phyloP scores from a whole-genome alignment of 495 filamentous ascomycete species.

The Evernia prunastri region DNA sequence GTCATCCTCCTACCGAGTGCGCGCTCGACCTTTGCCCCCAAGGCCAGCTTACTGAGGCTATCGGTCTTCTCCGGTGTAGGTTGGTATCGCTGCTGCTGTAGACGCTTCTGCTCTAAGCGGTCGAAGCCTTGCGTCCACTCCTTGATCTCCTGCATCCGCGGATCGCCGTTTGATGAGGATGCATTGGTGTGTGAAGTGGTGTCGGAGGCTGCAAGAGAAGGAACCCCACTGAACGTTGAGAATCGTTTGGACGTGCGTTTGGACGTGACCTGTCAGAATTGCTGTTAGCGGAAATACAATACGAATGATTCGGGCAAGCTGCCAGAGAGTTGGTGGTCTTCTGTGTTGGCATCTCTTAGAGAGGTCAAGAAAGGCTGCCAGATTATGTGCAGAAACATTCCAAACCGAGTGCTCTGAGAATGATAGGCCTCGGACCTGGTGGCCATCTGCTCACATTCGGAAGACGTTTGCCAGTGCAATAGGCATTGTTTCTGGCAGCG shows the following conservation, averaged over 20 bases:
- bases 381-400: too few species aligned
- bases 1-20: slow-evolving; percentile 86
- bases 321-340: background rate
- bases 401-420: too few species aligned
- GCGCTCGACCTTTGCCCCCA: slow-evolving; percentile 90
- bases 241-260: slow-evolving; percentile 68
- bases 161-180: slow-evolving; percentile 54
- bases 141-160: slow-evolving; percentile 62
- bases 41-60: slow-evolving; percentile 79
- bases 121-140: slow-evolving; percentile 76
- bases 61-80: slow-evolving; percentile 76
- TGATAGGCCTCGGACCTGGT: too few species aligned
- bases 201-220: slow-evolving; percentile 61
- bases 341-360: too few species aligned
- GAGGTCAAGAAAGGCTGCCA: too few species aligned
- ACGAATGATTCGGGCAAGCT: background rate
- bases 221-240: slow-evolving; percentile 71
- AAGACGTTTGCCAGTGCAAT: too few species aligned
- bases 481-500: background rate
- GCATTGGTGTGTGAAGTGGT: slow-evolving; percentile 48
- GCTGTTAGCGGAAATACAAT: background rate
- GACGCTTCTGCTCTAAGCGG: slow-evolving; percentile 85
- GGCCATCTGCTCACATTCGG: too few species aligned
- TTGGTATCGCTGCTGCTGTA: slow-evolving; percentile 77
- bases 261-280: slow-evolving; percentile 36